Percentiles rank a stretch among this genome's conserved stretches.
Conservation (phyloP, 2,329 filamentous ascomycete species). For the Fonsecaea erecta region DNA sequence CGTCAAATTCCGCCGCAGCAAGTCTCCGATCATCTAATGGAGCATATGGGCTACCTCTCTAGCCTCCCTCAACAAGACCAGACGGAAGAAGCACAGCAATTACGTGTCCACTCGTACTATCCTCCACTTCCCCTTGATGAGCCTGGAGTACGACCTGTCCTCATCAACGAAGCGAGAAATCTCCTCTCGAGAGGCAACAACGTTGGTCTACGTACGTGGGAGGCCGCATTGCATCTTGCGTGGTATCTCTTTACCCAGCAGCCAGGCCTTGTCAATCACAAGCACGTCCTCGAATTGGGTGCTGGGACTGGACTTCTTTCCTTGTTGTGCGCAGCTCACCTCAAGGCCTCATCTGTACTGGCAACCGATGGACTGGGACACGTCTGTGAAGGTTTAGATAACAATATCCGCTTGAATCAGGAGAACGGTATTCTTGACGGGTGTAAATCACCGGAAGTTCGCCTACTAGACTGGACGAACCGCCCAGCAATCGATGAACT, state of each 20-base stretch:
- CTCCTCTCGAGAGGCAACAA: conserved; percentile 50
- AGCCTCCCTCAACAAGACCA: conserved; percentile 67
- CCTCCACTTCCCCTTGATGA: conserved; percentile 29
- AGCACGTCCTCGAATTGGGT: conserved; percentile 66
- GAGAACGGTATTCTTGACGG: conserved; percentile 17
- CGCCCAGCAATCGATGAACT: conserved; percentile 26
- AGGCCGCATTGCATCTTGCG: conserved; percentile 68
- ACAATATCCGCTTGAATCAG: conserved; percentile 45
- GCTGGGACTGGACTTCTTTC: conserved; percentile 70
- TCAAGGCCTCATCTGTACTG: conserved; percentile 59
- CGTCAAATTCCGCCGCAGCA: conserved; percentile 60
- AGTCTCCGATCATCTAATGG: conserved; percentile 80
- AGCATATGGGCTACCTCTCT: conserved; percentile 68
- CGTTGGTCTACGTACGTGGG: conserved; percentile 72
- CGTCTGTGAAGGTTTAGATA: conserved; percentile 47
- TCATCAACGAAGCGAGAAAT: conserved; percentile 36
- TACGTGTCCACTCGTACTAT: conserved; percentile 44
- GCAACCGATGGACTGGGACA: conserved; percentile 65
- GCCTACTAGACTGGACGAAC: conserved; percentile 35
- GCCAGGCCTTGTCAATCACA: conserved; percentile 56
- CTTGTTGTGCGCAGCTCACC: conserved; percentile 64
- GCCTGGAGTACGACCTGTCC: conserved; percentile 25
- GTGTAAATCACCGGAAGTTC: conserved; percentile 16
- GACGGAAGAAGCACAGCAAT: conserved; percentile 64
- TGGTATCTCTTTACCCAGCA: conserved; percentile 58